Conservation (phyloP, 768 basidiomycete species). For the Leccinum broughii region DNA sequence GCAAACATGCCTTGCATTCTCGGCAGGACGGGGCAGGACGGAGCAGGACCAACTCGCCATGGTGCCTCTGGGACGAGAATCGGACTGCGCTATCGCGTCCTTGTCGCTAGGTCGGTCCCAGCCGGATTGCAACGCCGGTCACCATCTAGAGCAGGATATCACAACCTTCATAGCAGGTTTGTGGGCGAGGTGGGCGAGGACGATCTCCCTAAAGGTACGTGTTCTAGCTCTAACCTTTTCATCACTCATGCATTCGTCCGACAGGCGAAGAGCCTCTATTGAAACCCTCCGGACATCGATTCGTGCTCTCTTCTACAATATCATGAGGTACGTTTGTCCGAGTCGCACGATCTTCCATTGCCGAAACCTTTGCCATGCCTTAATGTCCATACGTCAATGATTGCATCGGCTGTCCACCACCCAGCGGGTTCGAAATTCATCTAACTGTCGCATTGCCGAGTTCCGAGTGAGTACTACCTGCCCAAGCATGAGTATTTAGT, state of each 20-base stretch:
- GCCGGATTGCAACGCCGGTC: neutral
- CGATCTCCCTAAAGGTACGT: constrained; percentile 21
- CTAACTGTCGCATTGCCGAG: too few species aligned
- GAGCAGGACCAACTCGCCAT: too few species aligned
- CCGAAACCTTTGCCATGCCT: too few species aligned
- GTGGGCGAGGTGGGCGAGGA: constrained; percentile 15
- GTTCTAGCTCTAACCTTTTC: neutral
- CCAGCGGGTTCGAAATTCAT: too few species aligned
- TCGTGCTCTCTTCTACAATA: constrained; percentile 94
- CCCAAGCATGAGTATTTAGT: too few species aligned
- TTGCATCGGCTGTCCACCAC: too few species aligned
- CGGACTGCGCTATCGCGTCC: too few species aligned
- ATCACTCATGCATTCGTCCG: neutral
- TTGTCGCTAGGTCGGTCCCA: constrained; percentile 9
- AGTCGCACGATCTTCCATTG: neutral
- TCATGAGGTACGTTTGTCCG: constrained; percentile 59
- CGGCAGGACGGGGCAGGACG: too few species aligned
- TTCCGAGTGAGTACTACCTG: too few species aligned
- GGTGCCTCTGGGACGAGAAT: too few species aligned
- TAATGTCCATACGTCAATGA: too few species aligned
- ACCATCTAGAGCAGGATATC: neutral
- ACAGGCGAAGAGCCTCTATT: constrained; percentile 71
- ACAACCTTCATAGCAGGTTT: neutral
- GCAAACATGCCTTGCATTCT: too few species aligned
- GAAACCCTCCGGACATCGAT: constrained; percentile 70